These are phyloP conservation scores for Termitomyces bulborhizus DNA, from an alignment of 768 basidiomycete species.

Conservation along the genomic window DNA sequence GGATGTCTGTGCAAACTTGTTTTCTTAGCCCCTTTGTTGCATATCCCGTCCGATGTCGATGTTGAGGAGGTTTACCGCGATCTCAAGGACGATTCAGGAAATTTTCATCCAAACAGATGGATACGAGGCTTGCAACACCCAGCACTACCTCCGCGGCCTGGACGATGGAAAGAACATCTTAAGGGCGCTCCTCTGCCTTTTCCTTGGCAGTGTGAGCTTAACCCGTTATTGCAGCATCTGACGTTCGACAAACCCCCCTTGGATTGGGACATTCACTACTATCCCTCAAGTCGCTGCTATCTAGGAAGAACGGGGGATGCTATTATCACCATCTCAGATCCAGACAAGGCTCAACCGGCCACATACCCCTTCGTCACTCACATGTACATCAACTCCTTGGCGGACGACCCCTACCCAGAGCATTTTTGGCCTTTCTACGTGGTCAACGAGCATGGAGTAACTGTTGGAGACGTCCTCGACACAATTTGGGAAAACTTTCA, in stretches of 20 bases:
- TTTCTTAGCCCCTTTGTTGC: constrained; percentile 16
- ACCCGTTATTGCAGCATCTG: constrained; percentile 48
- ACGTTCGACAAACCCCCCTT: constrained; percentile 34
- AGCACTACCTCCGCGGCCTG: constrained; percentile 43
- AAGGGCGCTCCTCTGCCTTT: constrained; percentile 34
- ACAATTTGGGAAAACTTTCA: constrained; percentile 41
- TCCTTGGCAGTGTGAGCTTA: constrained; percentile 46
- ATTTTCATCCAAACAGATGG: constrained; percentile 40
- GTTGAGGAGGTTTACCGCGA: constrained; percentile 26
- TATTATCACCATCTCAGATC: constrained; percentile 23
- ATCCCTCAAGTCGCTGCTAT: constrained; percentile 17
- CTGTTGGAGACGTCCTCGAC: constrained; percentile 43
- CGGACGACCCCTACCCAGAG: constrained; percentile 39
- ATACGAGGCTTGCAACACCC: constrained; percentile 40
- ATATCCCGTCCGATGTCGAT: constrained; percentile 16
- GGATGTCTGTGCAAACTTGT: neutral
- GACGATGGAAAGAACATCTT: constrained; percentile 35
- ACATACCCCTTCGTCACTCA: constrained; percentile 54
- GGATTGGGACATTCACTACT: constrained; percentile 40
- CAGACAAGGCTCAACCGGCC: constrained; percentile 52
- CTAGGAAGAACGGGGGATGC: constrained; percentile 22
- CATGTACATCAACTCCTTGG: constrained; percentile 49
- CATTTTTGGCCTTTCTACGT: constrained; percentile 57
- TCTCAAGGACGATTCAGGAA: constrained; percentile 24
- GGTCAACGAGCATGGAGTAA: constrained; percentile 38